A percentile compares a stretch with the other conserved stretches of the same genome.
phyloP scores from a whole-genome alignment of 1,284 basidiomycete genomes.

The Ganoderma lingzhi region DNA sequence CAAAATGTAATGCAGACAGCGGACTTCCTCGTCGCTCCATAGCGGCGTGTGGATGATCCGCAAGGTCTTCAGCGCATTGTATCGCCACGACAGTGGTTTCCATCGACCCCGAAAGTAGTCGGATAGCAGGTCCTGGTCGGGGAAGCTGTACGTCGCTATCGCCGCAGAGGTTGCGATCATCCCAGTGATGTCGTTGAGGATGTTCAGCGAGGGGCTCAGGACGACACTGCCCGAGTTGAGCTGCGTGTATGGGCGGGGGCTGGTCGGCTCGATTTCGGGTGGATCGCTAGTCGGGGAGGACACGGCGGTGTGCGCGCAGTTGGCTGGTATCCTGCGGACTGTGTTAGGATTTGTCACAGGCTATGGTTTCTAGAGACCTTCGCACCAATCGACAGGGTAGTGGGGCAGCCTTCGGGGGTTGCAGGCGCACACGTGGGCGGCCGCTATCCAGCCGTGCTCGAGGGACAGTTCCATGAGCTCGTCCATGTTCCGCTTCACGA shows the following conservation, averaged over 20 bases:
- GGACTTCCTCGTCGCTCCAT: constrained; percentile 84
- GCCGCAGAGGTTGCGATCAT: constrained; percentile 76
- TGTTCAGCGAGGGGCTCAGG: constrained; percentile 74
- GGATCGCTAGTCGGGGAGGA: constrained; percentile 57
- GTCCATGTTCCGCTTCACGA: constrained; percentile 90
- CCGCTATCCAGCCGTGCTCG: constrained; percentile 80
- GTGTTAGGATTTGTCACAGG: neutral
- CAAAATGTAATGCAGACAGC: constrained; percentile 80
- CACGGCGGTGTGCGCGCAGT: constrained; percentile 85
- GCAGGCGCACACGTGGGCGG: constrained; percentile 91
- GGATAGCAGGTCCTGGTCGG: constrained; percentile 93
- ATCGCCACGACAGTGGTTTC: constrained; percentile 81
- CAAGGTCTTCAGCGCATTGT: constrained; percentile 88
- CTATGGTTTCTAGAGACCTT: too few species aligned
- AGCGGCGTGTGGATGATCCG: constrained; percentile 70
- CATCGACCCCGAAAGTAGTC: constrained; percentile 81
- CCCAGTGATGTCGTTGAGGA: constrained; percentile 60
- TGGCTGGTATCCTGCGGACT: constrained; percentile 79
- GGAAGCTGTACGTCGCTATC: constrained; percentile 80
- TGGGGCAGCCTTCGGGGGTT: constrained; percentile 87
- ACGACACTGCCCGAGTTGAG: constrained; percentile 94
- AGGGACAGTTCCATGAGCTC: constrained; percentile 84
- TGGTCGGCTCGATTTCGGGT: constrained; percentile 54
- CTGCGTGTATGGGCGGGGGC: constrained; percentile 78
- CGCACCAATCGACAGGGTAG: constrained; percentile 90